These are phyloP conservation scores for Sporisorium graminicola DNA, from an alignment of 1,284 basidiomycete genomes.

Conservation along the genomic window DNA sequence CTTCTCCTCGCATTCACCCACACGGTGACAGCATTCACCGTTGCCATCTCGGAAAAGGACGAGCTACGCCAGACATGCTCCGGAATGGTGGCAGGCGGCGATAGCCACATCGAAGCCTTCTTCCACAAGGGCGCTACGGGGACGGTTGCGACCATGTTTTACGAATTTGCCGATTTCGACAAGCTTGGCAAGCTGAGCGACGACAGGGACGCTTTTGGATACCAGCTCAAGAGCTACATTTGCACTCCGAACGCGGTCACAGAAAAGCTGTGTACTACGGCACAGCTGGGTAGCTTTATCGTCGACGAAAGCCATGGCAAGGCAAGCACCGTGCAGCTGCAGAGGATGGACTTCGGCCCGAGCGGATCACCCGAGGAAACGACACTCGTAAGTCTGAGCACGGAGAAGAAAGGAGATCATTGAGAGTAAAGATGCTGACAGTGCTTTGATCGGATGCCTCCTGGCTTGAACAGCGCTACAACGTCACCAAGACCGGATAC, in stretches of 20 bases:
- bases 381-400: constrained; percentile 24
- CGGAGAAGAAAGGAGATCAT: not conserved
- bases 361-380: constrained; percentile 19
- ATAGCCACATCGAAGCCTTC: constrained; percentile 80
- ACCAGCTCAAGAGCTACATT: constrained; percentile 77
- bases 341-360: constrained; percentile 56
- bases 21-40: constrained; percentile 44
- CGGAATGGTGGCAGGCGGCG: constrained; percentile 87
- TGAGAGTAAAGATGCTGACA: not conserved
- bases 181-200: constrained; percentile 79
- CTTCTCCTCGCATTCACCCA: constrained; percentile 10
- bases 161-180: constrained; percentile 89
- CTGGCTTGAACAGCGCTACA: constrained; percentile 72
- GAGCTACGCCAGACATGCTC: constrained; percentile 84
- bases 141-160: constrained; percentile 92
- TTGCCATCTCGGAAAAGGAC: constrained; percentile 74
- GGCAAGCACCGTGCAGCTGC: constrained; percentile 36
- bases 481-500: constrained; percentile 89
- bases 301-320: constrained; percentile 46
- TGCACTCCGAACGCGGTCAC: constrained; percentile 44
- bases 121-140: constrained; percentile 84
- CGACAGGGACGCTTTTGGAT: constrained; percentile 66
- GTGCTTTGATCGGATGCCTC: not conserved
- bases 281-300: constrained; percentile 63
- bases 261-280: constrained; percentile 48